These are phyloP conservation scores for Glutinoglossum americanum DNA, from an alignment of 495 filamentous ascomycete species.

Conservation along the genomic window DNA sequence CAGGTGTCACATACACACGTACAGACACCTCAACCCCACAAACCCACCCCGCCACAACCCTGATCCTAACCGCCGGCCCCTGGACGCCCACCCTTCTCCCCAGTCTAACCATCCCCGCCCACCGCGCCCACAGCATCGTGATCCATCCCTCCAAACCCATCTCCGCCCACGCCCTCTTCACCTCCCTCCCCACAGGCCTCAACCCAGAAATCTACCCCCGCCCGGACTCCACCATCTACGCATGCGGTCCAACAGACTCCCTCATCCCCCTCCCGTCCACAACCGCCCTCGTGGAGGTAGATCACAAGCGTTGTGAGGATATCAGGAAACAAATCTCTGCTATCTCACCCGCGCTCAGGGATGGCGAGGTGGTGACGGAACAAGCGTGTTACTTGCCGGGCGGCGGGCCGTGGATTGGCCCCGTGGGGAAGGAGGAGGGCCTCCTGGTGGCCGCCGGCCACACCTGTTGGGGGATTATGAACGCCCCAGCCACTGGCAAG, in stretches of 20 bases:
- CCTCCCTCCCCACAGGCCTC: slow-evolving; percentile 42
- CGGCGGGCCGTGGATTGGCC: slow-evolving; percentile 54
- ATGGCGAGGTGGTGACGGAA: slow-evolving; percentile 51
- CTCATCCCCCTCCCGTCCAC: slow-evolving; percentile 51
- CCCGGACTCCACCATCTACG: slow-evolving; percentile 73
- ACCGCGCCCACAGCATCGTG: slow-evolving; percentile 79
- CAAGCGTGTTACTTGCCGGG: slow-evolving; percentile 94
- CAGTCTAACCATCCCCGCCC: slow-evolving; percentile 50
- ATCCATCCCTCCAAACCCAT: slow-evolving; percentile 53
- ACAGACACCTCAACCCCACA: slow-evolving; percentile 32
- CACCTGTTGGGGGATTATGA: slow-evolving; percentile 97
- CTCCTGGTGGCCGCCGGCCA: slow-evolving; percentile 75
- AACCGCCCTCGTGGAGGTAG: slow-evolving; percentile 57
- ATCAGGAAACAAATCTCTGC: slow-evolving; percentile 60
- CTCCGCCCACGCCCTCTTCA: slow-evolving; percentile 78
- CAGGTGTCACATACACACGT: slow-evolving; percentile 53
- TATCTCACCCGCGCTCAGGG: slow-evolving; percentile 52
- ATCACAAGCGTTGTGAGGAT: slow-evolving; percentile 63
- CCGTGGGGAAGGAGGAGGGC: slow-evolving; percentile 43
- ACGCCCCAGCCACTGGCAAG: slow-evolving; percentile 82
- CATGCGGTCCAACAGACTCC: slow-evolving; percentile 76
- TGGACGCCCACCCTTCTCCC: slow-evolving; percentile 67
- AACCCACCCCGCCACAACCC: slow-evolving; percentile 57
- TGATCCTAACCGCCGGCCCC: slow-evolving; percentile 71
- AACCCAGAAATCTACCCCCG: slow-evolving; percentile 74